phyloP scores from a whole-genome alignment of 75 land plant species.

The Larix kaempferi region DNA sequence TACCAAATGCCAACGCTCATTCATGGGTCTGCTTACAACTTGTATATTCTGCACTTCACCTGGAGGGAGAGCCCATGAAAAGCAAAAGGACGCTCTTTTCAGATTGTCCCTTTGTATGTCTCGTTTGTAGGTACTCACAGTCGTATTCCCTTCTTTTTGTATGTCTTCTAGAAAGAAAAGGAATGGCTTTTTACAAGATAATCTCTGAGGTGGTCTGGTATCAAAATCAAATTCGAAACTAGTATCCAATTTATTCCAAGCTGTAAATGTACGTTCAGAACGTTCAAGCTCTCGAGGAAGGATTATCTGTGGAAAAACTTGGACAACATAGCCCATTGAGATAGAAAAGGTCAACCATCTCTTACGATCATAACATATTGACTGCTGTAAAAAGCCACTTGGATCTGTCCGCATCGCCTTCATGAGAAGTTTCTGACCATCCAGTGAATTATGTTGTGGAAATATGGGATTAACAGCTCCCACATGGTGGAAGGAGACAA shows the following conservation, averaged over 20 bases:
- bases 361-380: constrained; percentile 37
- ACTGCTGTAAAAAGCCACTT: constrained; percentile 56
- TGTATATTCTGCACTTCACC: constrained; percentile 26
- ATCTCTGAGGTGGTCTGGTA: constrained; percentile 32
- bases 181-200: constrained; percentile 52
- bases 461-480: constrained; percentile 61
- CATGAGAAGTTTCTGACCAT: constrained; percentile 40
- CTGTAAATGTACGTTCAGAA: constrained; percentile 49
- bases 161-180: constrained; percentile 48
- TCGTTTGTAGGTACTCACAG: constrained; percentile 30
- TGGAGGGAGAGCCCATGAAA: constrained; percentile 31
- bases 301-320: constrained; percentile 54
- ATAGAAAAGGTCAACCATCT: constrained; percentile 43
- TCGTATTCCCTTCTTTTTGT: constrained; percentile 20
- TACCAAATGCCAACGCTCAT: constrained; percentile 57
- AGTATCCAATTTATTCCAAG: constrained; percentile 44
- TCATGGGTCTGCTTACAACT: constrained; percentile 30
- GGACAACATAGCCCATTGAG: constrained; percentile 72
- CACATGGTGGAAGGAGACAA: constrained; percentile 76
- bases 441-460: constrained; percentile 46
- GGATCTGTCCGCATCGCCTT: constrained; percentile 60
- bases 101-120: constrained; percentile 24
- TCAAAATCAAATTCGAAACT: constrained; percentile 61
- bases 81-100: constrained; percentile 48
- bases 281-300: constrained; percentile 55